These are phyloP conservation scores for Kalmanozyma brasiliensis DNA, from an alignment of 1,284 basidiomycete genomes.

Conservation along the genomic window DNA sequence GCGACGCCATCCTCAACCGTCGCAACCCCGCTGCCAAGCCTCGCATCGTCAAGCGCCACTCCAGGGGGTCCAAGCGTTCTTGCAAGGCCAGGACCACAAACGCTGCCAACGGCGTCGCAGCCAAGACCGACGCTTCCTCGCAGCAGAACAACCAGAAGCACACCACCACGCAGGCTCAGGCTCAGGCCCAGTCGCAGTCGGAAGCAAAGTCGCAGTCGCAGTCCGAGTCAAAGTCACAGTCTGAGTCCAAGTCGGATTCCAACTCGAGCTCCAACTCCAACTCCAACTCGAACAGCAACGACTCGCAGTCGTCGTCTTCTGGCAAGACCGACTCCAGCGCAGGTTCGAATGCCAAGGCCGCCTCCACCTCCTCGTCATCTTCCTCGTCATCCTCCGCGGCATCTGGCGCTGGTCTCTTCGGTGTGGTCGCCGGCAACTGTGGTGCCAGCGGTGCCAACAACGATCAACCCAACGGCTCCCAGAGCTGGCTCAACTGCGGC, in stretches of 20 bases:
- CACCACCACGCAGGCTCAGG: not conserved
- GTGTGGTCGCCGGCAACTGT: conserved; percentile 26
- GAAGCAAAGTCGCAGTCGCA: conserved; percentile 14
- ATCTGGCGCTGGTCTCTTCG: conserved; percentile 37
- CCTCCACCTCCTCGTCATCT: conserved; percentile 15
- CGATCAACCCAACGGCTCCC: conserved; percentile 51
- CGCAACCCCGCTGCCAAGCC: conserved; percentile 4
- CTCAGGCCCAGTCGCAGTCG: conserved; percentile 4
- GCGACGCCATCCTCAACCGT: conserved; percentile 36
- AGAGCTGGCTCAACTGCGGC: conserved; percentile 59
- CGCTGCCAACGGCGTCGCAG: conserved; percentile 19
- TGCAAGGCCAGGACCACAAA: conserved; percentile 39
- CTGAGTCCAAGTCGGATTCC: conserved; percentile 10
- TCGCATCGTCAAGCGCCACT: conserved; percentile 27
- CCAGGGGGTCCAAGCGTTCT: conserved; percentile 22
- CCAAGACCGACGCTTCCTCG: conserved; percentile 7
- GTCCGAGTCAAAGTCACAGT: conserved; percentile 7
- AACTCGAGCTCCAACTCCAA: conserved; percentile 3
- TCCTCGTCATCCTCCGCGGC: conserved; percentile 9
- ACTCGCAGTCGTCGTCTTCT: conserved; percentile 17
- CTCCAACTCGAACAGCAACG: conserved; percentile 5
- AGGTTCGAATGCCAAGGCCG: conserved; percentile 3
- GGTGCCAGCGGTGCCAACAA: conserved; percentile 37
- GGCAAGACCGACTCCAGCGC: conserved; percentile 17
- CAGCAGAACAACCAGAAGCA: conserved; percentile 16